Conservation (phyloP, 2,329 filamentous ascomycete species). For the Blastomyces parvus region DNA sequence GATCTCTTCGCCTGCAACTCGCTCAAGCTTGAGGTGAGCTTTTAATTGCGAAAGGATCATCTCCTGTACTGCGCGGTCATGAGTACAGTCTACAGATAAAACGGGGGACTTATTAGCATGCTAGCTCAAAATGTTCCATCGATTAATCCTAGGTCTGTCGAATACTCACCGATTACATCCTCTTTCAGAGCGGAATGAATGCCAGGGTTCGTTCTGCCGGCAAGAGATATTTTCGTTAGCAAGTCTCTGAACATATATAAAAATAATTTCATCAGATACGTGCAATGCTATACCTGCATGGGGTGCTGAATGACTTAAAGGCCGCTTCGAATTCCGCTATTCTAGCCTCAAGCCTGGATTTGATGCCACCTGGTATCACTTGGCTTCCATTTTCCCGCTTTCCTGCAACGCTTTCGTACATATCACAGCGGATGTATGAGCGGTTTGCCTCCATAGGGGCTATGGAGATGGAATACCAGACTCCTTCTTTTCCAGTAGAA, state of each 20-base stretch:
- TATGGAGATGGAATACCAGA: constrained; percentile 23
- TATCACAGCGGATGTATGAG: constrained; percentile 26
- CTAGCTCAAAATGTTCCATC: background rate
- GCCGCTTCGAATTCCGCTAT: background rate
- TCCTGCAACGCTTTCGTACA: constrained; percentile 17
- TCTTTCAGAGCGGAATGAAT: background rate
- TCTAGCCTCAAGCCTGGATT: background rate
- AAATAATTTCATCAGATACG: background rate
- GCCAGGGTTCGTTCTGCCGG: background rate
- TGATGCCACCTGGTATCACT: background rate
- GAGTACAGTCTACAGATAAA: background rate
- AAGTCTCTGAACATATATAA: background rate
- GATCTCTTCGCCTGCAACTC: constrained; percentile 11
- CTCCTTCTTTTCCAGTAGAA: constrained; percentile 14
- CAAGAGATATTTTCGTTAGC: background rate
- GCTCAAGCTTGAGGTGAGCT: constrained; percentile 15
- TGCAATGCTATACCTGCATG: background rate
- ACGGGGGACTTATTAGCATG: background rate
- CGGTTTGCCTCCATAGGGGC: constrained; percentile 21
- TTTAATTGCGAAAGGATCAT: constrained; percentile 13
- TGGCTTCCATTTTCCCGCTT: background rate
- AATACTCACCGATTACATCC: background rate
- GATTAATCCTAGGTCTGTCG: background rate
- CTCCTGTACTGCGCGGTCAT: constrained; percentile 9
- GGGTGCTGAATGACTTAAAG: background rate